phyloP scores from a whole-genome alignment of 176 grass and related monocot species.

The Urochloa ruziziensis region DNA sequence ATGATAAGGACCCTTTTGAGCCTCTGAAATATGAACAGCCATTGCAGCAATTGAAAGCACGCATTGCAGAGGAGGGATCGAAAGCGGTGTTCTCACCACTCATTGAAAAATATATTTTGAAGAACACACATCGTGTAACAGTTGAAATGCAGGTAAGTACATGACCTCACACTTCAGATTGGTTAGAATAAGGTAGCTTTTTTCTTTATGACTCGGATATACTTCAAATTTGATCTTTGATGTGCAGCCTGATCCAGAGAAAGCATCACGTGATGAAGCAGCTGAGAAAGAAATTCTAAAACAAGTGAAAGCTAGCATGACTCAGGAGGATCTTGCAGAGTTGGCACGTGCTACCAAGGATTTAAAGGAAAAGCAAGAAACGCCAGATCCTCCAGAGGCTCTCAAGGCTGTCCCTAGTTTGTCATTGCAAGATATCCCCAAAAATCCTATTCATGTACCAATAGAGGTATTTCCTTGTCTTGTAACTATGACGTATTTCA shows the following conservation, averaged over 20 bases:
- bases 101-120: conserved; percentile 82
- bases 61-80: conserved; percentile 74
- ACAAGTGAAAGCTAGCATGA: conserved; percentile 87
- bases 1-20: conserved; percentile 97
- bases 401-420: conserved; percentile 83
- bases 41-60: conserved; percentile 85
- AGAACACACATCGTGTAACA: conserved; percentile 82
- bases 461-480: conserved; percentile 62
- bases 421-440: conserved; percentile 88
- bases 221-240: conserved; percentile 8
- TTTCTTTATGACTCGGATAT: conserved; percentile 2
- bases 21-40: conserved; percentile 94
- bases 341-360: conserved; percentile 82
- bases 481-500: neutral
- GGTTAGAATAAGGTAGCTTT: neutral
- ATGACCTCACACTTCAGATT: conserved; percentile 2
- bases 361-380: conserved; percentile 92
- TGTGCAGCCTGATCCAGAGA: conserved; percentile 87
- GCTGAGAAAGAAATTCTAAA: conserved; percentile 81
- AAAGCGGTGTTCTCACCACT: conserved; percentile 93
- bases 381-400: conserved; percentile 96
- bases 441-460: conserved; percentile 77
- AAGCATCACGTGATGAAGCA: conserved; percentile 78
- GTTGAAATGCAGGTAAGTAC: conserved; percentile 85
- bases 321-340: conserved; percentile 85